Conservation (phyloP, 306 rosid species). For the Prinsepia uniflora region DNA sequence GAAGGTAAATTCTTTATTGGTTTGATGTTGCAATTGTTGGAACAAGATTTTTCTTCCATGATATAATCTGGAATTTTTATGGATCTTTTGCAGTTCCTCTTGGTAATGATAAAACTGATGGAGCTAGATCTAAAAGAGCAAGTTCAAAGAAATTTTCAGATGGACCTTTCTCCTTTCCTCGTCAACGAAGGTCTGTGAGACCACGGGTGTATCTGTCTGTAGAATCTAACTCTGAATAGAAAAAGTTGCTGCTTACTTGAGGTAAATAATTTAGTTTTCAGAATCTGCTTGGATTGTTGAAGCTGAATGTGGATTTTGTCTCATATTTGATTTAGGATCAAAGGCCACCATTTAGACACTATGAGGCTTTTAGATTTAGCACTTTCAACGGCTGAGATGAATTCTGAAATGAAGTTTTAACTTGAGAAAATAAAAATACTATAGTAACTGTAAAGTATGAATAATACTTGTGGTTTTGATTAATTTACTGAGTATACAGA, state of each 20-base stretch:
- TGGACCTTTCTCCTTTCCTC: conserved; percentile 30
- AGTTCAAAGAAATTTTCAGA: conserved; percentile 7
- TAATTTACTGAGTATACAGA: too few species aligned
- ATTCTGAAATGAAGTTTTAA: too few species aligned
- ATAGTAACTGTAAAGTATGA: too few species aligned
- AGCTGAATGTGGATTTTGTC: not conserved
- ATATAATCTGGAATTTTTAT: not conserved
- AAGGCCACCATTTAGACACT: too few species aligned
- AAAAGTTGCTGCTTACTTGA: not conserved
- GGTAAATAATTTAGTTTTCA: not conserved
- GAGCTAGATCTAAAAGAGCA: conserved; percentile 1
- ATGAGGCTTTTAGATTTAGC: too few species aligned
- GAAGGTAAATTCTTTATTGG: conserved; percentile 6
- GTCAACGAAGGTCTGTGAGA: conserved; percentile 22
- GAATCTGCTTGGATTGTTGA: not conserved
- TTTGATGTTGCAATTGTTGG: not conserved
- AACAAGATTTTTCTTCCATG: not conserved
- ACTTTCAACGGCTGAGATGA: too few species aligned
- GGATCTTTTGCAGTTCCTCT: not conserved
- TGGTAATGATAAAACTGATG: conserved; percentile 3
- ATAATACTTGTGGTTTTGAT: too few species aligned
- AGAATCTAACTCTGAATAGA: conserved; percentile 16
- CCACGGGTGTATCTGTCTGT: conserved; percentile 21
- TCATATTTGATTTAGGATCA: not conserved
- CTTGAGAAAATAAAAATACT: too few species aligned